These are phyloP conservation scores for Exophiala mesophila DNA, from an alignment of 2,329 filamentous ascomycete genomes.

Conservation along the genomic window DNA sequence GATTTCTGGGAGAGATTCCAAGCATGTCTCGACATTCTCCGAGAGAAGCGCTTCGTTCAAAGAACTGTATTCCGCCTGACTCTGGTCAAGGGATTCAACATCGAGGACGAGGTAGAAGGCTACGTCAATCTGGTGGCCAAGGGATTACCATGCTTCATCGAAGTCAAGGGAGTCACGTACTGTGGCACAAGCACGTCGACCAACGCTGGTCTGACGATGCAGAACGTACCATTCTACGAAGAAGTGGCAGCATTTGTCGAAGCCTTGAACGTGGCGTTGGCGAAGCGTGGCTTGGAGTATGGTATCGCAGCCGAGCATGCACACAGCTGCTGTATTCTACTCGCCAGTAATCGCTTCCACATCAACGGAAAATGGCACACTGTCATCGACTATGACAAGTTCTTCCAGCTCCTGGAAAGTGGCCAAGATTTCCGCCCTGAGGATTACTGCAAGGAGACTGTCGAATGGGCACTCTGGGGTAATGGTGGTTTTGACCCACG, in stretches of 20 bases:
- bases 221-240: conserved; percentile 93
- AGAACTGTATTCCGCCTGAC: conserved; percentile 93
- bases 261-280: conserved; percentile 65
- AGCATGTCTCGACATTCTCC: conserved; percentile 81
- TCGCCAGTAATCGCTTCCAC: conserved; percentile 76
- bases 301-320: conserved; percentile 93
- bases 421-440: conserved; percentile 74
- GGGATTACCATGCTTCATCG: conserved; percentile 84
- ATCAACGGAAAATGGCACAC: conserved; percentile 82
- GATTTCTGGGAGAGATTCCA: conserved; percentile 98
- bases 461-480: conserved; percentile 93
- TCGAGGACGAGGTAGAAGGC: conserved; percentile 85
- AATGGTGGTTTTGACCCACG: conserved; percentile 90
- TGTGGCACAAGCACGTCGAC: conserved; percentile 85
- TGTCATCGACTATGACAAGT: conserved; percentile 80
- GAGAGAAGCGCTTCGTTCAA: conserved; percentile 75
- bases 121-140: conserved; percentile 86
- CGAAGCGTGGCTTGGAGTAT: conserved; percentile 67
- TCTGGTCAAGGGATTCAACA: conserved; percentile 95
- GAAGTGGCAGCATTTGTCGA: conserved; percentile 80
- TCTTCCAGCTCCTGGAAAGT: conserved; percentile 78
- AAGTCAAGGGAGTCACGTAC: conserved; percentile 91
- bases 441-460: conserved; percentile 86
- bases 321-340: conserved; percentile 85
- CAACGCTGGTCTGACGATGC: conserved; percentile 86